These are phyloP conservation scores for Globisporangium acanthophoron DNA, from an alignment of 352 stramenopile genomes.

Conservation along the genomic window DNA sequence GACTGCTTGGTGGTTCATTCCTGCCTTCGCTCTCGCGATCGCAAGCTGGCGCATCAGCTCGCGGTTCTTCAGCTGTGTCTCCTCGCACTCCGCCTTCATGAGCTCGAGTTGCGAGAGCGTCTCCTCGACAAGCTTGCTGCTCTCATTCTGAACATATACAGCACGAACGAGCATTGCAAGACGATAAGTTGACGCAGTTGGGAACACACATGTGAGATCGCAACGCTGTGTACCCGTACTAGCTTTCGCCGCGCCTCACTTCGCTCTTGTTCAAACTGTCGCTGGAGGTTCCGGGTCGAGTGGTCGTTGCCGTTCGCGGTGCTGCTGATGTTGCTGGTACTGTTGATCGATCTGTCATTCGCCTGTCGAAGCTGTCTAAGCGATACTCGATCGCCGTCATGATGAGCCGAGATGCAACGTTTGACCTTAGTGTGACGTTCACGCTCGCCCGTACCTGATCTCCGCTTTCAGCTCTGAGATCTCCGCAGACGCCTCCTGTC, in stretches of 20 bases:
- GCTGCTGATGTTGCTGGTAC: neutral
- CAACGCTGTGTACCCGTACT: slow-evolving; percentile 8
- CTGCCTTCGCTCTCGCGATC: slow-evolving; percentile 43
- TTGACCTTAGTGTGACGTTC: neutral
- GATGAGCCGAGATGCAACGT: neutral
- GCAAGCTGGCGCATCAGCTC: slow-evolving; percentile 70
- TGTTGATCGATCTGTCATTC: neutral
- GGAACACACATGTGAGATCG: neutral
- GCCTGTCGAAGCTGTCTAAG: slow-evolving; percentile 6
- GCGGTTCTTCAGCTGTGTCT: slow-evolving; percentile 69
- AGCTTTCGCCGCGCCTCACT: slow-evolving; percentile 32
- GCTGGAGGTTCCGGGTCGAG: slow-evolving; percentile 4
- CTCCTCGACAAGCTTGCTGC: slow-evolving; percentile 41
- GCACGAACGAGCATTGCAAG: neutral
- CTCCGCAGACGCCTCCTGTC: slow-evolving; percentile 47
- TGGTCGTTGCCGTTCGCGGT: slow-evolving; percentile 2
- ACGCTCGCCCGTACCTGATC: slow-evolving; percentile 32
- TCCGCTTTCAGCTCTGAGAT: slow-evolving; percentile 39
- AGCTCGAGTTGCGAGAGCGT: slow-evolving; percentile 49
- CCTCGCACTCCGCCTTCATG: slow-evolving; percentile 54
- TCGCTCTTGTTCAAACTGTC: slow-evolving; percentile 27
- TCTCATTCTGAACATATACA: slow-evolving; percentile 36
- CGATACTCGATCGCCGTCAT: neutral
- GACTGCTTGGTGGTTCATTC: neutral
- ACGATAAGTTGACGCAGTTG: neutral